A percentile compares a stretch with the other conserved stretches of the same genome.
Evolutionary conservation across 768 basidiomycete species (phyloP).

Genomic region (Trametes cingulata): DNA sequence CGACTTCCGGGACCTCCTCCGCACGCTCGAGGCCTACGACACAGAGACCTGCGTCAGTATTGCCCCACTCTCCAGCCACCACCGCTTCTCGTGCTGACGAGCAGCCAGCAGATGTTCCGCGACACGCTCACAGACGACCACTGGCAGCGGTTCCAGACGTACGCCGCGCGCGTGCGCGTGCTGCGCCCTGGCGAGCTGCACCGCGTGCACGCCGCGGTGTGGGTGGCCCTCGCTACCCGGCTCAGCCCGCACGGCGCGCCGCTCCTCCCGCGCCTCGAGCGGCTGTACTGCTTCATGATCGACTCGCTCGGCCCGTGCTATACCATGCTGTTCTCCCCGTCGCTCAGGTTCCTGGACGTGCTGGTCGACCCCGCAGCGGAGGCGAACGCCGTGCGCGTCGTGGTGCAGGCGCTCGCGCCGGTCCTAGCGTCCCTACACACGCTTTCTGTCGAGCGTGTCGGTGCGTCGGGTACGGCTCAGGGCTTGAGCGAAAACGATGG

Average conservation of each 20-base stretch:
- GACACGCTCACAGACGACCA: neutral
- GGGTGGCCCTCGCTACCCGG: neutral
- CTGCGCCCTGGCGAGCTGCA: neutral
- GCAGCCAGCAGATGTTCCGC: neutral
- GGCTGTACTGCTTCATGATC: neutral
- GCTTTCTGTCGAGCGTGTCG: neutral
- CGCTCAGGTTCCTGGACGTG: neutral
- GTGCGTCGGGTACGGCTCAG: too few species aligned
- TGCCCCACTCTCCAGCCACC: too few species aligned
- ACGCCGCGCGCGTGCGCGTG: neutral
- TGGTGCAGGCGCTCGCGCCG: neutral
- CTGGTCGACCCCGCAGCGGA: neutral
- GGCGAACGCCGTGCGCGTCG: neutral
- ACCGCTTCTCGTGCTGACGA: neutral
- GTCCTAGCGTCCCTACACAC: neutral
- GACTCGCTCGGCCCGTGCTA: neutral
- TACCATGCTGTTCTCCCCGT: conserved; percentile 1
- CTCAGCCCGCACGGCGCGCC: neutral
- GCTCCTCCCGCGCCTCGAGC: neutral
- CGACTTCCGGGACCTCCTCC: neutral
- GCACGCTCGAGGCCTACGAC: neutral
- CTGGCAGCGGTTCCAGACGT: neutral
- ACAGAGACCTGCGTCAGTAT: neutral
- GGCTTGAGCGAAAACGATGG: neutral
- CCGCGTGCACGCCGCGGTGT: neutral